These are phyloP conservation scores for Cladosporium sp. DNA, from an alignment of 2,329 filamentous ascomycete genomes.

Conservation along the genomic window DNA sequence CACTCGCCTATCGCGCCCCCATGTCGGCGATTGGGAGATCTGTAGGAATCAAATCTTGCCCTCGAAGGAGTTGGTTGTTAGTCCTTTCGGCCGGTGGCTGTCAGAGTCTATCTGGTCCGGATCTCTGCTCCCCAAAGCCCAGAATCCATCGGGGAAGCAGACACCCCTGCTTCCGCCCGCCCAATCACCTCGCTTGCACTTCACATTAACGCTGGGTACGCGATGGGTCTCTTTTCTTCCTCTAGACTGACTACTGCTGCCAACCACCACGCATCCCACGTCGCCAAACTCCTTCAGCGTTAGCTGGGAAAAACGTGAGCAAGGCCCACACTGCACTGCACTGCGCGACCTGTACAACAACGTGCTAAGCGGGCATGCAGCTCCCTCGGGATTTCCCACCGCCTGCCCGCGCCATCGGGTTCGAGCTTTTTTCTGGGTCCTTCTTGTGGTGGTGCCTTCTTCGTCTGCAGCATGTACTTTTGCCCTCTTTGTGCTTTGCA, in stretches of 20 bases:
- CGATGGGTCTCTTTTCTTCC: background rate
- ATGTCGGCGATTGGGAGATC: constrained; percentile 3
- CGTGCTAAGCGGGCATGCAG: background rate
- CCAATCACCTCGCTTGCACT: constrained; percentile 1
- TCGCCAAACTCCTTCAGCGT: background rate
- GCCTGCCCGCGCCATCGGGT: constrained; percentile 15
- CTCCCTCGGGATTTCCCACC: background rate
- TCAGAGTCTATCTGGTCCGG: background rate
- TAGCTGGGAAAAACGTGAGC: background rate
- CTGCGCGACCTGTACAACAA: background rate
- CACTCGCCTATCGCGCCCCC: constrained; percentile 4
- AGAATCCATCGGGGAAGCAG: constrained; percentile 6
- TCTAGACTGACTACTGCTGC: background rate
- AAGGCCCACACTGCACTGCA: too few species aligned
- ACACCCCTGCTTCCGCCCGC: constrained; percentile 9
- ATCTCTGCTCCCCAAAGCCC: background rate
- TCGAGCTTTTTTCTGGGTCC: background rate
- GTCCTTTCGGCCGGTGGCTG: background rate
- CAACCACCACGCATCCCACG: constrained; percentile 7
- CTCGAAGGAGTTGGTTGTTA: background rate
- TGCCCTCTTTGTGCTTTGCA: constrained; percentile 8
- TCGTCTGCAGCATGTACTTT: background rate
- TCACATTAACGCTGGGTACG: background rate
- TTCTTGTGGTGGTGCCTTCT: background rate
- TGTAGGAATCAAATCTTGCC: background rate